Evolutionary conservation across 2,329 filamentous ascomycete genomes (phyloP).

Genomic region (Tolypocladium pustulatum): DNA sequence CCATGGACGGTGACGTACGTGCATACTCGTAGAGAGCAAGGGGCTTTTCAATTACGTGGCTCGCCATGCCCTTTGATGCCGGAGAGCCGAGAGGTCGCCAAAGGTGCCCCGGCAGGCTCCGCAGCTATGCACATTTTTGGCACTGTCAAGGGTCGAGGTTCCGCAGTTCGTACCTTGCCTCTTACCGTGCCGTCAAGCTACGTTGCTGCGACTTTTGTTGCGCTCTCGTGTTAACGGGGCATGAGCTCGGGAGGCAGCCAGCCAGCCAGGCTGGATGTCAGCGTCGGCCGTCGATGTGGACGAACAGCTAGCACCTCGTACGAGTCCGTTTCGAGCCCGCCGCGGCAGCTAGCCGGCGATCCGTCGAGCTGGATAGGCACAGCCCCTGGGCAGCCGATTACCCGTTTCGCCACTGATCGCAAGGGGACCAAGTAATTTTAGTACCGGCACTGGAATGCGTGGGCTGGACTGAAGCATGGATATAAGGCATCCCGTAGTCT

Average conservation of each 20-base stretch:
- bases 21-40: background rate
- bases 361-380: background rate
- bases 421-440: no score
- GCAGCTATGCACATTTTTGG: no score
- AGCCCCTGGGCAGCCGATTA: background rate
- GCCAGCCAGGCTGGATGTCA: background rate
- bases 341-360: background rate
- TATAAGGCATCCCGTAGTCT: background rate
- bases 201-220: background rate
- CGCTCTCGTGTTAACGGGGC: background rate
- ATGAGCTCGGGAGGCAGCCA: background rate
- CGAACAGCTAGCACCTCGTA: background rate
- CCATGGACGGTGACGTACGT: background rate
- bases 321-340: background rate
- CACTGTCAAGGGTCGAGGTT: background rate
- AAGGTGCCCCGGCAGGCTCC: no score
- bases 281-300: background rate
- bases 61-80: background rate
- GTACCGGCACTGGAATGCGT: background rate
- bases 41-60: background rate
- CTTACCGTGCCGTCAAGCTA: background rate
- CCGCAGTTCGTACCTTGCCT: background rate
- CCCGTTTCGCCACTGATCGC: background rate
- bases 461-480: background rate
- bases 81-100: background rate